Conservation (phyloP, 2,329 filamentous ascomycete genomes). For the Gnomoniopsis smithogilvyi region DNA sequence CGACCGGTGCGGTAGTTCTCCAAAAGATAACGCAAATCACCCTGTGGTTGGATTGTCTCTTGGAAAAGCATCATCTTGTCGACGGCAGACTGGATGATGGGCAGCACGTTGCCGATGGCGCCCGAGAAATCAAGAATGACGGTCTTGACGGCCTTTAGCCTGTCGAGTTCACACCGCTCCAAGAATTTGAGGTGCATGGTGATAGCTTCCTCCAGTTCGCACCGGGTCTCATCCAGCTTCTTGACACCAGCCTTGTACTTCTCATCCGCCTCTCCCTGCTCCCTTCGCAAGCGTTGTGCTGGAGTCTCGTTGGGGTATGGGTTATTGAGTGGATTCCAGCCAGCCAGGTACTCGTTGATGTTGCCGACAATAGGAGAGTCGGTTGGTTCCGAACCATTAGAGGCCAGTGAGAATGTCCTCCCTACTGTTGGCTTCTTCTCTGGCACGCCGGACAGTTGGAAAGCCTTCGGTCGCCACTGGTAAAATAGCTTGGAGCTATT, state of each 20-base stretch:
- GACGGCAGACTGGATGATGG: constrained; percentile 89
- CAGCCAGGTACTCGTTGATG: constrained; percentile 83
- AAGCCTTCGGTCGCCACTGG: constrained; percentile 92
- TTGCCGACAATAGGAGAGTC: constrained; percentile 80
- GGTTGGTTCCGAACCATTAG: constrained; percentile 48
- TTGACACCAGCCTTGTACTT: constrained; percentile 85
- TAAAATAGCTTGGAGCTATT: constrained; percentile 98
- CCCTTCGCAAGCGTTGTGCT: constrained; percentile 77
- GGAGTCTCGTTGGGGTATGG: constrained; percentile 92
- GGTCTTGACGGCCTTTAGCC: constrained; percentile 96
- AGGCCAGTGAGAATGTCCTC: constrained; percentile 71
- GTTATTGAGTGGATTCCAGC: constrained; percentile 92
- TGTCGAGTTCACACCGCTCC: constrained; percentile 93
- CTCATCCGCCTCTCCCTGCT: constrained; percentile 87
- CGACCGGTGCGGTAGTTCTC: constrained; percentile 96
- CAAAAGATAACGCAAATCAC: constrained; percentile 87
- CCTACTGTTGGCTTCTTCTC: constrained; percentile 77
- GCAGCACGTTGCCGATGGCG: constrained; percentile 96
- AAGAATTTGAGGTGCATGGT: constrained; percentile 91
- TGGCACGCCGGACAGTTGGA: constrained; percentile 80
- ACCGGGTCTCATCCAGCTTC: constrained; percentile 85
- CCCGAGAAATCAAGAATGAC: constrained; percentile 97
- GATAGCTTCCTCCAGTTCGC: constrained; percentile 93
- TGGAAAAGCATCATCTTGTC: constrained; percentile 99
- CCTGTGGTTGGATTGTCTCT: constrained; percentile 91